These are phyloP conservation scores for Fraxinus anomala DNA, from an alignment of 257 asterid genomes.

Conservation along the genomic window DNA sequence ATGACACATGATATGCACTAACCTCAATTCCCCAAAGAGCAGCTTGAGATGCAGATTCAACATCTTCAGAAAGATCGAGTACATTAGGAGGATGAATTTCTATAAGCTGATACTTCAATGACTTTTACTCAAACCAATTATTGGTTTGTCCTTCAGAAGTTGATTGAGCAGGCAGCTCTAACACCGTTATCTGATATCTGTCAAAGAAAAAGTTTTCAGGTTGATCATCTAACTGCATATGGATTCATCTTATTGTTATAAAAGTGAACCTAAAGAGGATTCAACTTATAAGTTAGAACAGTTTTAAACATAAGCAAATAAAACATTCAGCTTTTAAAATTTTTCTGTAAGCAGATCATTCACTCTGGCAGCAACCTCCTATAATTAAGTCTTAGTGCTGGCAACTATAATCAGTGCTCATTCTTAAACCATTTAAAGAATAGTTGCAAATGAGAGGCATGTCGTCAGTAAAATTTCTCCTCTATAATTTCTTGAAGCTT, in stretches of 20 bases:
- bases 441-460: neutral
- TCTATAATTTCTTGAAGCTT: neutral
- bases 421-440: neutral
- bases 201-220: constrained; percentile 24
- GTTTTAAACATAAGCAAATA: neutral
- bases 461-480: neutral
- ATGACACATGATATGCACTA: constrained; percentile 40
- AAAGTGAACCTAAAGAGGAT: constrained; percentile 6
- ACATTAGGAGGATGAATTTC: constrained; percentile 87
- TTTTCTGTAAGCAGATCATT: constrained; percentile 7
- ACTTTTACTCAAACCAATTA: constrained; percentile 51
- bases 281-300: constrained; percentile 5
- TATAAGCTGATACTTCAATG: constrained; percentile 41
- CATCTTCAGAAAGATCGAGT: constrained; percentile 79
- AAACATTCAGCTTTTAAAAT: constrained; percentile 3
- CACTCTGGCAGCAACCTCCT: neutral
- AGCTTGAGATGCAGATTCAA: constrained; percentile 84
- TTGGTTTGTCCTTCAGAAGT: constrained; percentile 45
- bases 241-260: neutral
- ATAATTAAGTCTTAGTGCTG: neutral
- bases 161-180: constrained; percentile 77
- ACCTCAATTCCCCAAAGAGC: constrained; percentile 98
- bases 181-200: constrained; percentile 80
- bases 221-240: constrained; percentile 21
- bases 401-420: neutral